Evolutionary conservation across 331 rosid species (phyloP).

Genomic region (Spiraea crenata): DNA sequence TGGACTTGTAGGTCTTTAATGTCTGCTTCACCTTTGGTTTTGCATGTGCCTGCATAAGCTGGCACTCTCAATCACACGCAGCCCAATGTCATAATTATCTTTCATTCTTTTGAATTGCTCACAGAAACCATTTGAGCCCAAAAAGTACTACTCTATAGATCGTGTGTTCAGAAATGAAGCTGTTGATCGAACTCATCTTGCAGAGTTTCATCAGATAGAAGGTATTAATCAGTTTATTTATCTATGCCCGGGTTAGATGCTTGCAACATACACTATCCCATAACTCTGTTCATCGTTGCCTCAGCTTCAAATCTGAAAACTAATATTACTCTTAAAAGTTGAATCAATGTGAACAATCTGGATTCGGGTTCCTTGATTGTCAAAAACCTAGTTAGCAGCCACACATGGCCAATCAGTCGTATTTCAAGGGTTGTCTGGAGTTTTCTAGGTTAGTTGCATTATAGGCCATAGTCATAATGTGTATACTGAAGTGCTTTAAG

Average conservation of each 20-base stretch:
- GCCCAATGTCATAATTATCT: background rate
- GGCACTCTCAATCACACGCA: background rate
- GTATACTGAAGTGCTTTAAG: no score
- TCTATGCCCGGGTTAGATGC: background rate
- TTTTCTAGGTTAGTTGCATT: background rate
- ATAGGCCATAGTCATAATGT: background rate
- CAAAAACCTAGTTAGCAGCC: background rate
- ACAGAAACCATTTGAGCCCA: conserved; percentile 83
- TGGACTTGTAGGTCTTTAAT: background rate
- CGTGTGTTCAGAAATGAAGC: conserved; percentile 99
- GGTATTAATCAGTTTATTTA: conserved; percentile 44
- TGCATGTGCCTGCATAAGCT: background rate
- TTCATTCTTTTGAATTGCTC: conserved; percentile 21
- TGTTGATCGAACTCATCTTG: conserved; percentile 96
- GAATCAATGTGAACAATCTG: background rate
- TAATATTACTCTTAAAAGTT: background rate
- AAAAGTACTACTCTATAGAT: conserved; percentile 91
- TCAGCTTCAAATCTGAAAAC: background rate
- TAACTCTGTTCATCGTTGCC: conserved; percentile 3
- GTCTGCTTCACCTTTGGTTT: background rate
- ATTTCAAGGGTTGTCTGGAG: background rate
- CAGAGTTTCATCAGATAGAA: conserved; percentile 99
- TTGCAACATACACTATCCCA: background rate
- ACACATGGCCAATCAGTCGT: background rate
- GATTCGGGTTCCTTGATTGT: conserved; percentile 5